Conservation (phyloP, 2,329 filamentous ascomycete genomes). For the Chrysosporium queenslandicum region DNA sequence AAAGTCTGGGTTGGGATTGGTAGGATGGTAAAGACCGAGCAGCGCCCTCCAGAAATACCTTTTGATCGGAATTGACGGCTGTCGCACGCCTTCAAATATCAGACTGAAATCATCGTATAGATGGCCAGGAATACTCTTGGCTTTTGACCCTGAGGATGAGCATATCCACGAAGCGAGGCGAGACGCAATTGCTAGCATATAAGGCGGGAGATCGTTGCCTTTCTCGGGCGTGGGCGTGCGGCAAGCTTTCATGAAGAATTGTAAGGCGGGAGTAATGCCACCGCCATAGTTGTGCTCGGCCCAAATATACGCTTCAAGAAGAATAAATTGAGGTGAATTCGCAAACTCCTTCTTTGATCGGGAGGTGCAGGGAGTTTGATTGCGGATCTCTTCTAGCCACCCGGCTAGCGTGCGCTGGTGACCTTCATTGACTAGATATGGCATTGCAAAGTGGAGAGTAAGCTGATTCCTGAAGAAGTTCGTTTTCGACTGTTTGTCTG, state of each 20-base stretch:
- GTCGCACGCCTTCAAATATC: background rate
- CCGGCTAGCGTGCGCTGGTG: slow-evolving; percentile 26
- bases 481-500: slow-evolving; percentile 24
- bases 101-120: slow-evolving; percentile 28
- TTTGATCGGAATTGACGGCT: background rate
- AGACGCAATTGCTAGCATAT: slow-evolving; percentile 8
- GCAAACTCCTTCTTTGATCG: background rate
- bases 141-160: slow-evolving; percentile 18
- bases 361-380: slow-evolving; percentile 22
- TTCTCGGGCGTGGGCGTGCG: background rate
- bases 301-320: slow-evolving; percentile 27
- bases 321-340: slow-evolving; percentile 12
- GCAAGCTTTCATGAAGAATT: slow-evolving; percentile 24
- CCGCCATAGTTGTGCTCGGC: slow-evolving; percentile 31
- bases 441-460: slow-evolving; percentile 24
- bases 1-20: slow-evolving; percentile 25
- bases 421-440: slow-evolving; percentile 34
- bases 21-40: slow-evolving; percentile 32
- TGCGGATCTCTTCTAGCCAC: slow-evolving; percentile 27
- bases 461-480: slow-evolving; percentile 25
- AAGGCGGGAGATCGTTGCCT: background rate
- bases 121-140: slow-evolving; percentile 22
- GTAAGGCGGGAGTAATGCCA: slow-evolving; percentile 26
- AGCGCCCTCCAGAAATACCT: slow-evolving; percentile 22
- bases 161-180: slow-evolving; percentile 24